These are phyloP conservation scores for Fusarium circinatum DNA, from an alignment of 2,329 filamentous ascomycete species.

Conservation along the genomic window DNA sequence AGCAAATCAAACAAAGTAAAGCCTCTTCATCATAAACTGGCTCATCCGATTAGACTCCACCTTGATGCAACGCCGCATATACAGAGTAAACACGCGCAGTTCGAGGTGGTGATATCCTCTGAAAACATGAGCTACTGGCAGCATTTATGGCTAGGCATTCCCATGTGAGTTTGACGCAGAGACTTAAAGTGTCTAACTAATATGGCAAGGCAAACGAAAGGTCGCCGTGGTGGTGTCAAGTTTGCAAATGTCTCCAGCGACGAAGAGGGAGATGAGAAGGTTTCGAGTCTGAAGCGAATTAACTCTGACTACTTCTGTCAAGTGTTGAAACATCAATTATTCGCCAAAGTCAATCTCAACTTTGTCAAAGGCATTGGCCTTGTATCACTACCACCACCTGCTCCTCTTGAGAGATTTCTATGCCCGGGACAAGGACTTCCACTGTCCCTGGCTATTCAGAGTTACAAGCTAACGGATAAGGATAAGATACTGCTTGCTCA, in stretches of 20 bases:
- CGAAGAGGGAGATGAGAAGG: fast-evolving
- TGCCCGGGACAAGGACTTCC: not conserved
- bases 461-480: not conserved
- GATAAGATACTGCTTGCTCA: not conserved
- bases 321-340: fast-evolving
- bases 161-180: not conserved
- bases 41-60: not conserved
- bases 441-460: fast-evolving
- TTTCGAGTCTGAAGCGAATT: fast-evolving
- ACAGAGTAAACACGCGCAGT: not conserved
- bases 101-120: fast-evolving
- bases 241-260: not conserved
- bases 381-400: not conserved
- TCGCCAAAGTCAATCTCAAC: not conserved
- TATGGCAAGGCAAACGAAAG: not conserved
- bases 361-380: not conserved
- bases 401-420: not conserved
- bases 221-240: not conserved
- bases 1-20: fast-evolving
- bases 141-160: not conserved
- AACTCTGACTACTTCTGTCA: not conserved
- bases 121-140: not conserved
- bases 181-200: too few relatives aligned
- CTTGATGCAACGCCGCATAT: not conserved
- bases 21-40: not conserved